These are phyloP conservation scores for Conringia planisiliqua DNA, from an alignment of 345 rosid genomes.

Conservation along the genomic window DNA sequence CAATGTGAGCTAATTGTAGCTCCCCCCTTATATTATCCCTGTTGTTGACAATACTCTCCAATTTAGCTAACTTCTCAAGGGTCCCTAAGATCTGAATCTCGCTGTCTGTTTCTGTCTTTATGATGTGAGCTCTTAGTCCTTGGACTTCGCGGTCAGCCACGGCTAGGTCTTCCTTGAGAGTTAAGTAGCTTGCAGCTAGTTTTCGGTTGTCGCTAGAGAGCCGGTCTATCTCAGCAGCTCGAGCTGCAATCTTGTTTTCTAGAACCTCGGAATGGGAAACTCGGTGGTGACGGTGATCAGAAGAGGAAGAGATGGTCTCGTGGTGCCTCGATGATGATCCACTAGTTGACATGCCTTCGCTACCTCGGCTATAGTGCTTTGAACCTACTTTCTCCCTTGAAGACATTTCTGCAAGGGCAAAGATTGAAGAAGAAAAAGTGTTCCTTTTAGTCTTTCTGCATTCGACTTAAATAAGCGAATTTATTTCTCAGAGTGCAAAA, in stretches of 20 bases:
- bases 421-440: neutral
- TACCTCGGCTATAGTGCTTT: slow-evolving; percentile 19
- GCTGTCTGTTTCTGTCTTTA: slow-evolving; percentile 64
- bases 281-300: slow-evolving; percentile 21
- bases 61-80: slow-evolving; percentile 58
- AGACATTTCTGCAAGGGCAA: slow-evolving; percentile 20
- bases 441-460: neutral
- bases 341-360: slow-evolving; percentile 23
- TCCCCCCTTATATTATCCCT: slow-evolving; percentile 68
- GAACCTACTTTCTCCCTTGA: slow-evolving; percentile 30
- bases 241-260: slow-evolving; percentile 67
- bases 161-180: slow-evolving; percentile 57
- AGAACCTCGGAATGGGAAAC: slow-evolving; percentile 45
- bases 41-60: slow-evolving; percentile 51
- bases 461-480: neutral
- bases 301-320: slow-evolving; percentile 3
- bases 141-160: slow-evolving; percentile 56
- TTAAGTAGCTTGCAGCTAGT: slow-evolving; percentile 51
- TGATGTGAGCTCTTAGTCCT: slow-evolving; percentile 59
- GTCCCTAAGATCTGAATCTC: slow-evolving; percentile 71
- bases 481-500: neutral
- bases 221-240: slow-evolving; percentile 69
- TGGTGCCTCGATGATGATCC: slow-evolving; percentile 30
- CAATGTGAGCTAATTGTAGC: slow-evolving; percentile 62
- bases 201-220: slow-evolving; percentile 60